Percentiles rank a stretch among this genome's conserved stretches.
phyloP scores from a whole-genome alignment of 2,329 filamentous ascomycete species.

The Penicillium sp. region DNA sequence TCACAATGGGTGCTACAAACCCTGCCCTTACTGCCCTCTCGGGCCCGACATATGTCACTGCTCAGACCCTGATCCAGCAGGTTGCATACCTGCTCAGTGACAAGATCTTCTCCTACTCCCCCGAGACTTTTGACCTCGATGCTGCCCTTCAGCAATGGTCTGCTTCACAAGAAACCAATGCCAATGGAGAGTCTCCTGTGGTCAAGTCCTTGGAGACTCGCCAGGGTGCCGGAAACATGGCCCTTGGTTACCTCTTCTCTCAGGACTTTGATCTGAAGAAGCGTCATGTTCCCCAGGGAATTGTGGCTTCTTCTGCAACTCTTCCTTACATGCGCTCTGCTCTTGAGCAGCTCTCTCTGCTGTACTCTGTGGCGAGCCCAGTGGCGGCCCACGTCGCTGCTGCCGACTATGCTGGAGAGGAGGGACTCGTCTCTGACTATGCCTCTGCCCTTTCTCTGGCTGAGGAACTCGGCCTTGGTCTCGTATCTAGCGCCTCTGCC shows the following conservation, averaged over 20 bases:
- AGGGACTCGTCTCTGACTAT: conserved; percentile 85
- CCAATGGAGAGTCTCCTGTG: conserved; percentile 74
- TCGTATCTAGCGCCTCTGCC: conserved; percentile 80
- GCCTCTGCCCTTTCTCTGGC: conserved; percentile 74
- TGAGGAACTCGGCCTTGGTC: conserved; percentile 84
- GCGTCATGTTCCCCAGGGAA: conserved; percentile 85
- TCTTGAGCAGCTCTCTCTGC: conserved; percentile 85
- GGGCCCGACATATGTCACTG: conserved; percentile 88
- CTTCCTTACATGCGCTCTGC: conserved; percentile 77
- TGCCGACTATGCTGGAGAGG: conserved; percentile 72
- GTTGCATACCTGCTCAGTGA: conserved; percentile 93
- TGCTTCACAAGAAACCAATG: conserved; percentile 68
- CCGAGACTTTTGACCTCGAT: conserved; percentile 89
- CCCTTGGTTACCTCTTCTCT: conserved; percentile 96
- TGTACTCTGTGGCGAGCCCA: conserved; percentile 89
- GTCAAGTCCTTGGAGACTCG: conserved; percentile 83
- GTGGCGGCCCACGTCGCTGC: conserved; percentile 92
- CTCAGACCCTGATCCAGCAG: conserved; percentile 92
- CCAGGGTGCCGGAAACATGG: conserved; percentile 83
- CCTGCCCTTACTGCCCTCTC: conserved; percentile 62
- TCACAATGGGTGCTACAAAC: conserved; percentile 35
- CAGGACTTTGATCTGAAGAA: conserved; percentile 92
- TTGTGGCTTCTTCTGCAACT: conserved; percentile 82
- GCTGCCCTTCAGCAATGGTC: conserved; percentile 78
- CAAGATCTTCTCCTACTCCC: conserved; percentile 96